Evolutionary conservation across 2,329 filamentous ascomycete genomes (phyloP).

Genomic region (Raffaelea albimanens): DNA sequence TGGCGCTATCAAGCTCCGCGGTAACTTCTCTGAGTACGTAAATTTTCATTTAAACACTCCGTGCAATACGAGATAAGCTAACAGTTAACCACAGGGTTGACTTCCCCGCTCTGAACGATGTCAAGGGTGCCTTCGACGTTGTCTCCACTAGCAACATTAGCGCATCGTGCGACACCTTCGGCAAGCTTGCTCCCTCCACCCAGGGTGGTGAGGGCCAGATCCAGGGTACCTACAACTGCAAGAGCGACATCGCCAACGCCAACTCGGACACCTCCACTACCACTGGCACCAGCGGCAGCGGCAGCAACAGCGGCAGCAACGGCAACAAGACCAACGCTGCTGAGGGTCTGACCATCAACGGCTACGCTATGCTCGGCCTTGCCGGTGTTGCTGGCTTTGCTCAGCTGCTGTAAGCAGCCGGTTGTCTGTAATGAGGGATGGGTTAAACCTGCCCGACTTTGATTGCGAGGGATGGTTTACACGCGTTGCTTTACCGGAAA

Average conservation of each 20-base stretch:
- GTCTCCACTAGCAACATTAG: conserved; percentile 54
- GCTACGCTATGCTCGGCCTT: conserved; percentile 34
- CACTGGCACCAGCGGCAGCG: conserved; percentile 20
- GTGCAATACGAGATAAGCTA: no score
- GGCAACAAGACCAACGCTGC: conserved; percentile 25
- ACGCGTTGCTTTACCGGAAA: neutral
- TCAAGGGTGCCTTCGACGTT: conserved; percentile 64
- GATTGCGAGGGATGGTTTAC: neutral
- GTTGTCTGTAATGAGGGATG: neutral
- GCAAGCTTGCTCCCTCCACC: conserved; percentile 29
- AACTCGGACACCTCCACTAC: conserved; percentile 35
- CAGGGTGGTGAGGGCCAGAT: conserved; percentile 30
- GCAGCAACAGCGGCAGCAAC: conserved; percentile 19
- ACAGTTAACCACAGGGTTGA: conserved; percentile 63
- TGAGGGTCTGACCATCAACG: conserved; percentile 37
- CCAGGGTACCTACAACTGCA: conserved; percentile 41
- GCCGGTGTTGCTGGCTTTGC: conserved; percentile 29
- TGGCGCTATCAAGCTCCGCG: conserved; percentile 77
- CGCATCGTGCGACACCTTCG: conserved; percentile 44
- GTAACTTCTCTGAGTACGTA: conserved; percentile 76
- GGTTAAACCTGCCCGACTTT: neutral
- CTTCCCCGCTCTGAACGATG: conserved; percentile 57
- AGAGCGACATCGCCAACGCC: conserved; percentile 39
- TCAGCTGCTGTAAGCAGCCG: conserved; percentile 38
- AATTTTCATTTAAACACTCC: conserved; percentile 15